Conservation (phyloP, 345 rosid genomes). For the Eucalyptus marginata region DNA sequence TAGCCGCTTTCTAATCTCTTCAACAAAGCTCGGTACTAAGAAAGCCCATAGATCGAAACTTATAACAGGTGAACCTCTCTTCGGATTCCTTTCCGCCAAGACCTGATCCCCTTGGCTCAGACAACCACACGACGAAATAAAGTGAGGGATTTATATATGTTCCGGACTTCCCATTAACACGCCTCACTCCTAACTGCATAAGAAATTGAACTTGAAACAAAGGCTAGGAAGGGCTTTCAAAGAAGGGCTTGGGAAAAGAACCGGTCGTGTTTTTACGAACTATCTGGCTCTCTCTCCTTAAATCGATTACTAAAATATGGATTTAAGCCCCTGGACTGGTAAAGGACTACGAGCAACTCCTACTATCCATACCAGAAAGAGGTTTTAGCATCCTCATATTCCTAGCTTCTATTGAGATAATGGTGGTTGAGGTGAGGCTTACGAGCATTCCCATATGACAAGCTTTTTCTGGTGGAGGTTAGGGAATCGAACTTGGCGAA, state of each 20-base stretch:
- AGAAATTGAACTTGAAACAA: not conserved
- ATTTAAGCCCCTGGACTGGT: not conserved
- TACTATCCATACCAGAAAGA: not conserved
- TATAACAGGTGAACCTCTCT: not conserved
- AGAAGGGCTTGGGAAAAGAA: not conserved
- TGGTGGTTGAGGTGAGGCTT: too few species aligned
- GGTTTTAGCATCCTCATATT: not conserved
- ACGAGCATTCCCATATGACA: too few species aligned
- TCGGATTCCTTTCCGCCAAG: not conserved
- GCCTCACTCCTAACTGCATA: not conserved
- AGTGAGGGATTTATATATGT: not conserved
- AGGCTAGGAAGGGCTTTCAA: not conserved
- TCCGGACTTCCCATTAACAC: not conserved
- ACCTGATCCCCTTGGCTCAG: not conserved
- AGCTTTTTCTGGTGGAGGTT: too few species aligned
- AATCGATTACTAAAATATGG: not conserved
- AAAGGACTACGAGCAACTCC: not conserved
- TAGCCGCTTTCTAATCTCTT: not conserved
- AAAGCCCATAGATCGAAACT: not conserved
- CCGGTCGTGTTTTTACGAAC: not conserved
- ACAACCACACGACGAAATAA: not conserved
- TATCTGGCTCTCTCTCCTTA: not conserved
- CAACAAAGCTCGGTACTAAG: not conserved
- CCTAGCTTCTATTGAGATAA: not conserved
- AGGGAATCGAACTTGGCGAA: too few species aligned